These are phyloP conservation scores for Trichoderma sp. DNA, from an alignment of 2,329 filamentous ascomycete genomes.

Conservation along the genomic window DNA sequence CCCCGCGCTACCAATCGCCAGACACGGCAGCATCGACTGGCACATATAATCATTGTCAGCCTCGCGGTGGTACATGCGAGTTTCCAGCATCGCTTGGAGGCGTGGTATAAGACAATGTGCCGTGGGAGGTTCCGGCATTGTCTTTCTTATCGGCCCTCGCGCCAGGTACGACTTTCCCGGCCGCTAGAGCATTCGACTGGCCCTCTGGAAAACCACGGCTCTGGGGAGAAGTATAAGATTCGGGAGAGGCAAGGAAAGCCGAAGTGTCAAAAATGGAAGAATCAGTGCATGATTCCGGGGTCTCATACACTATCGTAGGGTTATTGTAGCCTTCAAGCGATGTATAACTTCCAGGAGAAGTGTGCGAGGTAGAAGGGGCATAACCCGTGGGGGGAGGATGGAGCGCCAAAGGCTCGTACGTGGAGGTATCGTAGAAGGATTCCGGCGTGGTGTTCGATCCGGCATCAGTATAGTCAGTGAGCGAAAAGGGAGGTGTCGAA, in stretches of 20 bases:
- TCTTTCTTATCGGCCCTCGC: neutral
- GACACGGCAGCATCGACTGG: neutral
- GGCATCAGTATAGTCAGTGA: neutral
- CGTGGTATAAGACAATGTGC: neutral
- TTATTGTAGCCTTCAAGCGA: too few relatives aligned
- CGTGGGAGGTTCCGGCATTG: neutral
- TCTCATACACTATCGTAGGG: neutral
- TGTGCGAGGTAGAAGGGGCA: too few relatives aligned
- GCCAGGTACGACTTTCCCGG: neutral
- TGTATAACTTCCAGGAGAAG: neutral
- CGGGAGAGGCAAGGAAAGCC: neutral
- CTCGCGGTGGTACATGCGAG: neutral
- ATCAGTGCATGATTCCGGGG: neutral
- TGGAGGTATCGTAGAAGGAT: too few relatives aligned
- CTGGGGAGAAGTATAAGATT: neutral
- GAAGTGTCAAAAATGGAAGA: neutral
- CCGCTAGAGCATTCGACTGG: rapidly evolving
- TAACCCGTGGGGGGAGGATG: neutral
- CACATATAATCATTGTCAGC: neutral
- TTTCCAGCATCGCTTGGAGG: neutral
- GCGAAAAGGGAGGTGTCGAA: neutral
- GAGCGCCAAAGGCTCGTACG: too few relatives aligned
- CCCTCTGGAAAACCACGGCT: neutral
- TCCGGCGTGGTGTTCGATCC: neutral
- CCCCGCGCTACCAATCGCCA: neutral